Evolutionary conservation across 2,329 filamentous ascomycete species (phyloP), one percentile per base, ranked within the genome.

Genomic region (Magnaporthiopsis poae): DNA sequence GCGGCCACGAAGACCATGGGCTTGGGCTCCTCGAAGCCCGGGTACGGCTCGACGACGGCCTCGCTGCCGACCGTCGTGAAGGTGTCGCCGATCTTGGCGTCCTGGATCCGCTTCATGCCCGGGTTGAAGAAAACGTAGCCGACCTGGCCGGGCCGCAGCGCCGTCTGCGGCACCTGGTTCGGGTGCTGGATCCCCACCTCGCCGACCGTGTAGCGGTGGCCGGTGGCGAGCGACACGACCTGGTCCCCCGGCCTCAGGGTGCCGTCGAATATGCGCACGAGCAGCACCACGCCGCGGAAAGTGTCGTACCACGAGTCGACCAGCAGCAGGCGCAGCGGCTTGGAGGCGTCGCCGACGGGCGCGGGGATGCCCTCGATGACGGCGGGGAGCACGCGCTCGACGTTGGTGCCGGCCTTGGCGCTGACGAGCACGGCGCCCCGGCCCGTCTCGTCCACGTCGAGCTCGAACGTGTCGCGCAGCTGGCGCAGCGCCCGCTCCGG

Each of bases 251-350:
- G 87, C 67, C 84, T 86, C 69, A 99, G 83, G 65, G 86, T 85
- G 13, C 95, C 95, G 70, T 98, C 92, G 72, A 99, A 99, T 25
- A 99, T 82, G 13, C 95, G 84, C 15, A 99, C 92, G 8, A 99
- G 83, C 65, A 97, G 83, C 65, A 98, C 90, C 52, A 99, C 95
- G 15, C 95, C 95, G 70, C 92, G 90, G 77, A 97, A 99, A 68
- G 89, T 93, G 74, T 96, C 93, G 75, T 99, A 99, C 95, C 95
- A 99, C 29, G 93, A 97, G 77, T 99, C 95, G 35, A 99, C 92
- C 18, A 99, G 86, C 63, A 99, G 81, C 78, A 98, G 84, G 68
- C 91, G 88, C 67, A 97, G 77, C 1, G 92, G 91, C 72, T 88
- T 90, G 21, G 31, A 60, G 1, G 78, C 82, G 71, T 95, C 88